Base-by-base conservation (phyloP, 441 rosid species). In the Metrosideros polymorpha region DNA sequence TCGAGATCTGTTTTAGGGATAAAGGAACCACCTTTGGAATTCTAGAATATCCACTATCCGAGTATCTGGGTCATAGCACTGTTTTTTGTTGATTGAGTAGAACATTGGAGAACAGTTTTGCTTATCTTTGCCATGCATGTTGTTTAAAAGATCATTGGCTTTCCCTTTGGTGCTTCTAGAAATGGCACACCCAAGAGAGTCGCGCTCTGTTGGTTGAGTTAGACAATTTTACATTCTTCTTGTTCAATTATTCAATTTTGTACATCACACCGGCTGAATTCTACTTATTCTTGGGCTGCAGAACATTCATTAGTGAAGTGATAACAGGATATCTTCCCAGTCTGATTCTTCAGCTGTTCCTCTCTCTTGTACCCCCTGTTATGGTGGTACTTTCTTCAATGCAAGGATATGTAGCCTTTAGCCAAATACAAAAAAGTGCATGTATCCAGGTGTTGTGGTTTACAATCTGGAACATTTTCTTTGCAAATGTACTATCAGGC, bases 311-410 rank as follows among this genome's bases (percentile, higher is more conserved):
- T 75, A 94, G 95, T 90, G 90, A 94, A 89, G 92, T 98, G 89
- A 92, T 98, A 85, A 98, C 99, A 3, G 99, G 99, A 91, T 96
- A 98, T 90, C 95, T 98, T 87, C 99, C 99, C 12, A 96, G 97
- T 93, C 94, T 97, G 53, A 87, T 95, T 85, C 96, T 98, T 84
- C 94, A 93, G 85, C 77, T 89, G 86, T 96, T 95, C 90, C 91
- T 95, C 35, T 61, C 63, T 71, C 85, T 92, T 25, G 90, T 96
- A 88, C 99, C 98, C 12, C 99, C 98, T 0, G 59, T 91, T 84
- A 94, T 98, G 98, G 88, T 95, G 85, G 56, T 91, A 50, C 90
- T 95, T 86, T 95, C 99, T 83, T 93, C 98, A 57, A 91, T 94
- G 90, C 93, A 95, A 94, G 99, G 99, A 86, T 92, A 86, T 91